Evolutionary conservation across 129 eudicot genomes (phyloP).

Genomic region (Tagetes patula): DNA sequence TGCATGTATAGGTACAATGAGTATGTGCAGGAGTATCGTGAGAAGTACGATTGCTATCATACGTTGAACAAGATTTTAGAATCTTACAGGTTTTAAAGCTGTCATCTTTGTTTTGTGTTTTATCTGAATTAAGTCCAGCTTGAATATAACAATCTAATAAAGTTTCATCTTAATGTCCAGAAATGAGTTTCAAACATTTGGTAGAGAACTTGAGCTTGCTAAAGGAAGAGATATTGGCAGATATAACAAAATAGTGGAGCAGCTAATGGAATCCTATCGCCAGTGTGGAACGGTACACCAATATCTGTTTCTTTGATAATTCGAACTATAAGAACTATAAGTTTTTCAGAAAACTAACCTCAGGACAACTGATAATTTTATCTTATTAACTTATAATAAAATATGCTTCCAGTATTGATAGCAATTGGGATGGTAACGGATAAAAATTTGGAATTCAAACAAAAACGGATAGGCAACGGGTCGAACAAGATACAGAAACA

Average conservation of each 20-base stretch:
- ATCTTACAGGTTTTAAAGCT: conserved; percentile 58
- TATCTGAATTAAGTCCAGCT: conserved; percentile 18
- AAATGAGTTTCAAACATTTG: conserved; percentile 58
- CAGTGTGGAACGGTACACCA: conserved; percentile 64
- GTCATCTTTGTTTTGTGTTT: conserved; percentile 10
- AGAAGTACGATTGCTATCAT: conserved; percentile 75
- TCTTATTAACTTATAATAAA: background rate
- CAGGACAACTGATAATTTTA: conserved; percentile 5
- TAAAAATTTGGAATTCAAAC: too few relatives aligned
- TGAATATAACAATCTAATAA: conserved; percentile 27
- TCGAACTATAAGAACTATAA: background rate
- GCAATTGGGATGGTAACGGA: too few relatives aligned
- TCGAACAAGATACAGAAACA: too few relatives aligned
- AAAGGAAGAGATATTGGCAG: conserved; percentile 68
- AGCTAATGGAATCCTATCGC: conserved; percentile 70
- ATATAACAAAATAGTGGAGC: conserved; percentile 58
- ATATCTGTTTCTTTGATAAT: conserved; percentile 11
- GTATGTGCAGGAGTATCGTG: conserved; percentile 80
- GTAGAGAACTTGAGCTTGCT: conserved; percentile 74
- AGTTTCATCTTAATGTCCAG: conserved; percentile 39
- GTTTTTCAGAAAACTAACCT: conserved; percentile 17
- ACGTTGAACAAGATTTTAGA: conserved; percentile 69
- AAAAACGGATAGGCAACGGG: too few relatives aligned
- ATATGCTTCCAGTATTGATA: background rate
- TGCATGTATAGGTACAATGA: conserved; percentile 67